Base-by-base conservation (phyloP, 1,284 basidiomycete genomes). In the Malassezia furfur region DNA sequence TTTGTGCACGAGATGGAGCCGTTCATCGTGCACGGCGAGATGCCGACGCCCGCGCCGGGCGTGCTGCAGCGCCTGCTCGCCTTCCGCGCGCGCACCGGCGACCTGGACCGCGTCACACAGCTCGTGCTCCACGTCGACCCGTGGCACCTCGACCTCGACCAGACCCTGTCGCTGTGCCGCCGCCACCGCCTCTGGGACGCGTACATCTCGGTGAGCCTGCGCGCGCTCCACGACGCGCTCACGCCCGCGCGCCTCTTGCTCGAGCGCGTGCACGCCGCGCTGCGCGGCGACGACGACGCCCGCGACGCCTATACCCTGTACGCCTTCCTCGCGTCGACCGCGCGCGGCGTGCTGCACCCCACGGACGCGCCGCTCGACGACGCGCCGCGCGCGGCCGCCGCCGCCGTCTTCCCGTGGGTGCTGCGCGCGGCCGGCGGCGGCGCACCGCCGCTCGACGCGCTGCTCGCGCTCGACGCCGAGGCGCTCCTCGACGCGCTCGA, bases 41-140 rank as follows among this genome's bases (percentile, higher is more conserved):
- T 98, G 34, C 80, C 80, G 11, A 79, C 81, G 34, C 81, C 93
- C 5, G 89, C 94, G 3, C 68, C 76, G 10, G 88, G 89, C 7
- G 85, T 96, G 46, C 86, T 88, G 6, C 90, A 99, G 74, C 81
- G 84, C 40, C 78, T 99, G 21, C 81, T 98, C 46, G 81, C 81
- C 1, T 79, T 88, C 56, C 87, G 94, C 64, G 85, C 86, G 48
- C 81, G 85, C 35, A 80, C 83, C 37, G 79, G 79, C 5, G 82
- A 85, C 52, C 84, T 85, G 19, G 85, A 86, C 48, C 79, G 84
- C 2, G 87, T 88, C 1, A 91, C 98, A 73, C 81, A 83, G 37
- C 80, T 98, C 56, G 93, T 99, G 52, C 96, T 91, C 88, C 89
- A 94, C 72, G 88, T 96, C 57, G 87, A 96, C 64, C 90, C 93